Conservation (phyloP, 345 rosid genomes). For the Fremontodendron californicum region DNA sequence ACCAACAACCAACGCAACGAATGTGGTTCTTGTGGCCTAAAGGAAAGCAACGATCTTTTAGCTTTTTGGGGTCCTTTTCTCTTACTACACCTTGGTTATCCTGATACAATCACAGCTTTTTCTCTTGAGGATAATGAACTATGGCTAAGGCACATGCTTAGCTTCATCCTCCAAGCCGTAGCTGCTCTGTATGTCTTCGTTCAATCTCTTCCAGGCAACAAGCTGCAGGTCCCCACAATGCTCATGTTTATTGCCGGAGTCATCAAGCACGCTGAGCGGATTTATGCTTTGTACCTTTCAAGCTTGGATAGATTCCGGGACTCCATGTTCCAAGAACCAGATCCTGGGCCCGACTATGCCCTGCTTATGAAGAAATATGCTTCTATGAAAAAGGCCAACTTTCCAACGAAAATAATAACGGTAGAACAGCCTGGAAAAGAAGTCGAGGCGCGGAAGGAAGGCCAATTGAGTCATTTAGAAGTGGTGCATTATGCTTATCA, state of each 20-base stretch:
- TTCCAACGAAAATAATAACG: conserved; percentile 32
- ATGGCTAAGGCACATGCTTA: conserved; percentile 48
- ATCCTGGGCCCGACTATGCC: conserved; percentile 53
- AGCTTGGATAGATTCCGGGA: conserved; percentile 50
- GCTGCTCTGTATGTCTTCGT: conserved; percentile 46
- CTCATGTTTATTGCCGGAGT: conserved; percentile 41
- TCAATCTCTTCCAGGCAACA: conserved; percentile 22
- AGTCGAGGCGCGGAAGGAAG: not conserved
- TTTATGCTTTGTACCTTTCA: conserved; percentile 40
- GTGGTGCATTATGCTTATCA: conserved; percentile 28
- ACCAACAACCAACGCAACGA: conserved; percentile 25
- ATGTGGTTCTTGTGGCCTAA: not conserved
- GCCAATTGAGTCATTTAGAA: not conserved
- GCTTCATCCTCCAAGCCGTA: conserved; percentile 37
- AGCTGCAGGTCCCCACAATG: conserved; percentile 28
- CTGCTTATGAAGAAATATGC: conserved; percentile 55
- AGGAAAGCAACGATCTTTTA: conserved; percentile 32
- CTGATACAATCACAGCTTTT: conserved; percentile 56
- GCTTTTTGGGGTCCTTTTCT: conserved; percentile 67
- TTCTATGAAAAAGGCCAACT: conserved; percentile 34
- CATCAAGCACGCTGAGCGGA: conserved; percentile 55
- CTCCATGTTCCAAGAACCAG: conserved; percentile 45
- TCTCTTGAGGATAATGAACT: conserved; percentile 61
- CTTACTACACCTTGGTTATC: conserved; percentile 59
- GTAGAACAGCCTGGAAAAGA: conserved; percentile 40